phyloP scores from a whole-genome alignment of 192 early-diverging fungal species.

The Diversispora eburnea region DNA sequence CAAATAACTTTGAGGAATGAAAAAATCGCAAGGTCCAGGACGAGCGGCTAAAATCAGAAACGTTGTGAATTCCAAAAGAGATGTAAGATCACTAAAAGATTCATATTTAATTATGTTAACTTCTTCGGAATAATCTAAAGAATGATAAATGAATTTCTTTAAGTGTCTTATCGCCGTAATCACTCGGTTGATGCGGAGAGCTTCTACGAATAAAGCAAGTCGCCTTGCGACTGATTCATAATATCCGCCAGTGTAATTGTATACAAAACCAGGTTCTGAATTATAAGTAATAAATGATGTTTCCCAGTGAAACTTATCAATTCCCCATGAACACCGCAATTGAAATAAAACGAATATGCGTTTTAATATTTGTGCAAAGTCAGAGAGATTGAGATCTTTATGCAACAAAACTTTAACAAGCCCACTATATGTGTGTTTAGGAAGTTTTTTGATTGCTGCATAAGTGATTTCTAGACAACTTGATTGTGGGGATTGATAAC shows the following conservation, averaged over 20 bases:
- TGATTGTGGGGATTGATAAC: constrained; percentile 12
- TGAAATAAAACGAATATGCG: constrained; percentile 13
- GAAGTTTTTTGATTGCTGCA: neutral
- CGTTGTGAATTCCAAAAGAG: too few species aligned
- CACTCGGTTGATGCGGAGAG: neutral
- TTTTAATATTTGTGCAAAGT: constrained; percentile 36
- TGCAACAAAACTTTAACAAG: constrained; percentile 1
- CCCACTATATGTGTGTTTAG: neutral
- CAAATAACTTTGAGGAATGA: neutral
- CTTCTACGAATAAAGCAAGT: neutral
- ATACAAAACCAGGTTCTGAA: constrained; percentile 4
- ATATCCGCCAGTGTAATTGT: neutral
- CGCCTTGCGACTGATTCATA: neutral
- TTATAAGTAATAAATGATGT: neutral
- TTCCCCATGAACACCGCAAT: neutral
- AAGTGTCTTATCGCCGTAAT: neutral
- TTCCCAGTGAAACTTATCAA: constrained; percentile 1
- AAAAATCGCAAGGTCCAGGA: too few species aligned
- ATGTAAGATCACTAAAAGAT: neutral
- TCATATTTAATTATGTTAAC: neutral
- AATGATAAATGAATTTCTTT: neutral
- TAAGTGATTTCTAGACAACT: constrained; percentile 13
- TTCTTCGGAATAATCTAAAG: neutral
- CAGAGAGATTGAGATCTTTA: constrained; percentile 18
- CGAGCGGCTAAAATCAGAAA: too few species aligned